Evolutionary conservation across 306 rosid genomes (phyloP).

Genomic region (Prunus campanulata): DNA sequence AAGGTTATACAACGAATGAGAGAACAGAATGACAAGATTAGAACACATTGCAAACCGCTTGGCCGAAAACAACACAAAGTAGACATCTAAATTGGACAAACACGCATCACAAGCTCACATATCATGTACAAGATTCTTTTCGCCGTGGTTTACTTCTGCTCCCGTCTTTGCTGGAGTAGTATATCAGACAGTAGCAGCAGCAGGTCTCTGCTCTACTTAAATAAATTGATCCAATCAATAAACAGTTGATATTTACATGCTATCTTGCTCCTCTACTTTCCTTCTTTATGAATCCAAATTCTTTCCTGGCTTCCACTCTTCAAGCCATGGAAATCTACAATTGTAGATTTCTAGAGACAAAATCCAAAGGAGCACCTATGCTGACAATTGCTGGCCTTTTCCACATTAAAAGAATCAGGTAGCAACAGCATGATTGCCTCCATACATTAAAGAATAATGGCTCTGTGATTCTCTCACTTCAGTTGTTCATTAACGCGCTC

Average conservation of each 20-base stretch:
- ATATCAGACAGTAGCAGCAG: conserved; percentile 34
- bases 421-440: conserved; percentile 36
- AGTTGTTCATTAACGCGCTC: conserved; percentile 42
- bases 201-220: conserved; percentile 35
- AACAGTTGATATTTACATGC: conserved; percentile 57
- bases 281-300: conserved; percentile 30
- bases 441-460: conserved; percentile 17
- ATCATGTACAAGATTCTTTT: conserved; percentile 58
- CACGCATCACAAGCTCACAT: conserved; percentile 32
- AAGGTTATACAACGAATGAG: conserved; percentile 36
- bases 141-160: conserved; percentile 28
- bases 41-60: conserved; percentile 32
- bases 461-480: conserved; percentile 32
- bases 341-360: conserved; percentile 21
- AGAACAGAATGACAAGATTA: conserved; percentile 30
- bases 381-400: conserved; percentile 27
- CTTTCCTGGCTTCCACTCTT: conserved; percentile 23
- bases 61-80: conserved; percentile 32
- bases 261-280: conserved; percentile 47
- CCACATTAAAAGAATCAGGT: conserved; percentile 6
- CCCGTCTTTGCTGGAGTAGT: conserved; percentile 32
- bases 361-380: conserved; percentile 16
- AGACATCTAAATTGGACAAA: conserved; percentile 38
- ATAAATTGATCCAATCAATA: conserved; percentile 35
- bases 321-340: conserved; percentile 24